Evolutionary conservation across 1,284 basidiomycete genomes (phyloP).

Genomic region (Flammula alnicola): DNA sequence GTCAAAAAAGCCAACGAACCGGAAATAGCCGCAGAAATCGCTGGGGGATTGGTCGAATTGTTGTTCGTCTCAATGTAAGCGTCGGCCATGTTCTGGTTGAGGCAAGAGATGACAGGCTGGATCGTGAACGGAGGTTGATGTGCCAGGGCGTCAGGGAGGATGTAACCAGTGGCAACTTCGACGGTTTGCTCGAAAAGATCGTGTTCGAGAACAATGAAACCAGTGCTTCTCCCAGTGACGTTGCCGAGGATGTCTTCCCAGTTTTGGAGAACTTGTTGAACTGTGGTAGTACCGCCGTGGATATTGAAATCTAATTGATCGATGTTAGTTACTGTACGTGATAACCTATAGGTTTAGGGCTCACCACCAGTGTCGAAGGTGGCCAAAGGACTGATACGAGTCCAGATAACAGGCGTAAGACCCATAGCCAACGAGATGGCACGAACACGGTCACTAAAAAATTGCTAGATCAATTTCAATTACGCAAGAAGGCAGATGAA

Average conservation of each 20-base stretch:
- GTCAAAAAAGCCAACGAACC: constrained; percentile 11
- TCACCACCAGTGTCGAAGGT: constrained; percentile 71
- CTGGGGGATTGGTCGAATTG: constrained; percentile 58
- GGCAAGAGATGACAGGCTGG: constrained; percentile 68
- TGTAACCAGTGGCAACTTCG: constrained; percentile 73
- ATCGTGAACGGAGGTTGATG: constrained; percentile 65
- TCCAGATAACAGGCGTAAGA: constrained; percentile 71
- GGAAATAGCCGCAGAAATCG: constrained; percentile 36
- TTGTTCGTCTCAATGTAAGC: constrained; percentile 75
- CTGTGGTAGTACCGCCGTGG: constrained; percentile 62
- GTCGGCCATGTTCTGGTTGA: constrained; percentile 57
- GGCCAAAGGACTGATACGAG: constrained; percentile 55
- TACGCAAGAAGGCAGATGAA: background rate
- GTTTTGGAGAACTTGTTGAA: constrained; percentile 62
- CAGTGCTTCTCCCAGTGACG: constrained; percentile 50
- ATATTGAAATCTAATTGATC: constrained; percentile 72
- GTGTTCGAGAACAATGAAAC: constrained; percentile 80
- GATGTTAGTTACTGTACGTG: constrained; percentile 12
- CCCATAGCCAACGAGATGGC: constrained; percentile 76
- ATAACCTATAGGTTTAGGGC: constrained; percentile 17
- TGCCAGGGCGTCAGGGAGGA: constrained; percentile 68
- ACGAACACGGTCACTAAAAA: constrained; percentile 75
- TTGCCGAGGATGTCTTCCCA: constrained; percentile 68
- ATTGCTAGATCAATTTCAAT: constrained; percentile 17
- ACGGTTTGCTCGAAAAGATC: constrained; percentile 73